Evolutionary conservation across 306 rosid genomes (phyloP), one percentile per base, ranked within the genome.

Genomic region (Arachis hypogaea): DNA sequence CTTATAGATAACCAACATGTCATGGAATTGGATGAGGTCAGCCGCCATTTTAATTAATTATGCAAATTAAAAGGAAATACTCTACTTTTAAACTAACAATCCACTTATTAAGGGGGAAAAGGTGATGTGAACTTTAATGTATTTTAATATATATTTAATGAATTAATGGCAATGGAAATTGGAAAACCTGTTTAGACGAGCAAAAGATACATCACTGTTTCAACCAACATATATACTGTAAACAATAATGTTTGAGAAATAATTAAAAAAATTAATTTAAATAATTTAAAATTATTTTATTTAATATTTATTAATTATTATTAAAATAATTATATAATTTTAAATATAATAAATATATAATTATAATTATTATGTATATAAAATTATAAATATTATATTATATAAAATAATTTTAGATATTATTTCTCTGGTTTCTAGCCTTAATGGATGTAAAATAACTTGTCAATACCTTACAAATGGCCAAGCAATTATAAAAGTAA

Each of bases 1-100:
- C 3, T 64, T 64, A 43, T 16, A 64, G 56, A 42, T 18, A 29
- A 77, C 66, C 46, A 51, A 42, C 69, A 52, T 74, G 36, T 18
- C 69, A 61, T 62, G 6, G 5, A 1, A 66, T 33, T 33, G 71
- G 72, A 60, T 74, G 88, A 84, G 78, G 80, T 82, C 89, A 86
- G 88, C 87, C 83, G 80, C 76, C 81, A 80, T 76, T 80, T 78
- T 2, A 10, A 29, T 52, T 30, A 11, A 22, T 60, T 1, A 9
- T 62, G 42, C 4, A 57, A 81, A 71, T 47, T 65, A 72, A 73
- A 67, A 68, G 59, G 43, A 69, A 67, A 45, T 44, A 9, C 4
- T 2, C 18, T 38, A 38, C 79, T 82, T 77, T 82, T 82, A 58
- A 77, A 77, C 80, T 68, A 77, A 59, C 61, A 73, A 77, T 58